These are phyloP conservation scores for Eutrema japonicum DNA, from an alignment of 345 rosid species.

Conservation along the genomic window DNA sequence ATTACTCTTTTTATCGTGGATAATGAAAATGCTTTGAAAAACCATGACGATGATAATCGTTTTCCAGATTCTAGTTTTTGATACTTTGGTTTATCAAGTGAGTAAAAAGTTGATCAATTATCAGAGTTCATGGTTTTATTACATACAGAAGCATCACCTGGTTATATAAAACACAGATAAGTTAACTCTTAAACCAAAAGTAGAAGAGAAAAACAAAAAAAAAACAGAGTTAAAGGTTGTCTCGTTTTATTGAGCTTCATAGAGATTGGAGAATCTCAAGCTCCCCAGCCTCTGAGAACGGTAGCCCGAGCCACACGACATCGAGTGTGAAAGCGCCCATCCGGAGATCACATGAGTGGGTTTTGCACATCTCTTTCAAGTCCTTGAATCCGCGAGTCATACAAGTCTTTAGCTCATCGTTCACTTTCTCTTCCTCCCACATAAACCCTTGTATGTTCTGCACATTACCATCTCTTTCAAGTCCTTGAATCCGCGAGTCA, in stretches of 20 bases:
- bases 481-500: too few species aligned
- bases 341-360: slow-evolving; percentile 83
- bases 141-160: slow-evolving; percentile 34
- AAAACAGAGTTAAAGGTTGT: background rate
- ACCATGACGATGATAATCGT: background rate
- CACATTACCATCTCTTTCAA: slow-evolving; percentile 28
- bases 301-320: slow-evolving; percentile 96
- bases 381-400: slow-evolving; percentile 82
- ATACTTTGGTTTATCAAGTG: slow-evolving; percentile 5
- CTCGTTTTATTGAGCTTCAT: slow-evolving; percentile 32
- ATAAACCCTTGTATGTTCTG: slow-evolving; percentile 99
- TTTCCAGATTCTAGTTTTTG: slow-evolving; percentile 11
- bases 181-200: slow-evolving; percentile 31
- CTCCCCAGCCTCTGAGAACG: slow-evolving; percentile 91
- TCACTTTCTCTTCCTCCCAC: too few species aligned
- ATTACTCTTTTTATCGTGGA: background rate
- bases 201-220: background rate
- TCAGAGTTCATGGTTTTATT: slow-evolving; percentile 16
- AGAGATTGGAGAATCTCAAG: slow-evolving; percentile 45
- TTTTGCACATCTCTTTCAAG: slow-evolving; percentile 85
- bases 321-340: slow-evolving; percentile 99
- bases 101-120: slow-evolving; percentile 19
- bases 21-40: slow-evolving; percentile 15
- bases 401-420: slow-evolving; percentile 72
- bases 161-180: slow-evolving; percentile 19